Evolutionary conservation across 176 grass and related monocot genomes (phyloP).

Genomic region (Avena sativa): DNA sequence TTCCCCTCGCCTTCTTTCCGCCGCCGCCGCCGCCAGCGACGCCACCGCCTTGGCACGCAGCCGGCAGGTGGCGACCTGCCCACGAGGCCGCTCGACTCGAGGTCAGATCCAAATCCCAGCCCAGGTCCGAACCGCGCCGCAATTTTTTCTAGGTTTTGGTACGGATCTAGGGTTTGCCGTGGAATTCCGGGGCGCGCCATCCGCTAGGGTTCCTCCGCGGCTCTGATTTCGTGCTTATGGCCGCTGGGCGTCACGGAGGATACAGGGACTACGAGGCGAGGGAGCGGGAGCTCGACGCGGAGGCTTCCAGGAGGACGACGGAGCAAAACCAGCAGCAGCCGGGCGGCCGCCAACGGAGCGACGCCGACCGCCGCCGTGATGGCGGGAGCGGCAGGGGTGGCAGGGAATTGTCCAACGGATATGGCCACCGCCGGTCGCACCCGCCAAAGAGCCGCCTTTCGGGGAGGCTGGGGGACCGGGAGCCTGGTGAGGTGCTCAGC

Average conservation of each 20-base stretch:
- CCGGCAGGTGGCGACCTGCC: background rate
- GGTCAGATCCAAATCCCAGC: slow-evolving; percentile 44
- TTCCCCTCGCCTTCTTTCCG: slow-evolving; percentile 5
- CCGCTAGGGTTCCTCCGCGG: slow-evolving; percentile 28
- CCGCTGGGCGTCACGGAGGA: slow-evolving; percentile 56
- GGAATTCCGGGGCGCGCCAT: slow-evolving; percentile 11
- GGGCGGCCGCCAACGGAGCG: slow-evolving; percentile 35
- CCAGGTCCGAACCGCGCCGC: slow-evolving; percentile 32
- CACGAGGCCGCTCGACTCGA: slow-evolving; percentile 4
- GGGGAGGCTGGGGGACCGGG: slow-evolving; percentile 59
- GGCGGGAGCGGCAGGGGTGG: slow-evolving; percentile 39
- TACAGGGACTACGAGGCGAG: slow-evolving; percentile 64
- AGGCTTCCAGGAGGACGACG: slow-evolving; percentile 52
- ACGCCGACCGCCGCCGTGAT: slow-evolving; percentile 42
- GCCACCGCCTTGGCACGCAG: slow-evolving; percentile 14
- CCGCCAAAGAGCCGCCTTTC: slow-evolving; percentile 46
- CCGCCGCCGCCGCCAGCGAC: background rate
- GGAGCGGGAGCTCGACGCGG: slow-evolving; percentile 59
- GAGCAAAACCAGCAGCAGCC: slow-evolving; percentile 35
- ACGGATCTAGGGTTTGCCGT: slow-evolving; percentile 60
- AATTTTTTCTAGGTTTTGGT: slow-evolving; percentile 46
- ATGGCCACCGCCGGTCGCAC: slow-evolving; percentile 51
- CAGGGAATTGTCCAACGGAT: slow-evolving; percentile 51
- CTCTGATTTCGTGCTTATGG: slow-evolving; percentile 49
- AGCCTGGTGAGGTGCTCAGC: slow-evolving; percentile 79